Conservation (phyloP, 164 flowering plant genomes). For the Chloranthus sessilifolius region DNA sequence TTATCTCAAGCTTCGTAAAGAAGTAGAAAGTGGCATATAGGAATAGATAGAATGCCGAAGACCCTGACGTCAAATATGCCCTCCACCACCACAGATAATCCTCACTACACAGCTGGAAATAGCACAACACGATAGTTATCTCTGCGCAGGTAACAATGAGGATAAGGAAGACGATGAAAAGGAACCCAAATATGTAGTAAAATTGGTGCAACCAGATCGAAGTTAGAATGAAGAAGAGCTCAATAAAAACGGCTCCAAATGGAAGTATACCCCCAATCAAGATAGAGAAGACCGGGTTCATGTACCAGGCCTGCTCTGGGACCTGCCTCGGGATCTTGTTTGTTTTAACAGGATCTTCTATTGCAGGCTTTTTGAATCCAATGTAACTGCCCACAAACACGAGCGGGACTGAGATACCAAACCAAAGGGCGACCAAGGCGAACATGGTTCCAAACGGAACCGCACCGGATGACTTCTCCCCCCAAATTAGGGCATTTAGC, state of each 20-base stretch:
- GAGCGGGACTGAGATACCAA: conserved; percentile 87
- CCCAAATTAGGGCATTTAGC: conserved; percentile 80
- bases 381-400: conserved; percentile 78
- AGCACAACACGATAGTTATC: conserved; percentile 90
- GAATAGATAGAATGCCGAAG: conserved; percentile 85
- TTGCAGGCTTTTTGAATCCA: conserved; percentile 74
- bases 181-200: conserved; percentile 93
- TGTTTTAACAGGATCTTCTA: conserved; percentile 81
- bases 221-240: conserved; percentile 86
- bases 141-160: conserved; percentile 84
- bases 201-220: conserved; percentile 94
- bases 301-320: conserved; percentile 89
- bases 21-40: conserved; percentile 84
- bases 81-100: conserved; percentile 99
- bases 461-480: conserved; percentile 79
- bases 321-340: conserved; percentile 88
- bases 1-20: conserved; percentile 84
- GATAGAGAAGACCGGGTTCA: conserved; percentile 68
- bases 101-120: conserved; percentile 96
- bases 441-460: conserved; percentile 92
- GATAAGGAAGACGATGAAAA: conserved; percentile 80
- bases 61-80: conserved; percentile 82
- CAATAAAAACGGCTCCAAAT: conserved; percentile 89
- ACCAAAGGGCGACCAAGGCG: conserved; percentile 74
- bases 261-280: conserved; percentile 89